Base-by-base conservation (phyloP, 495 filamentous ascomycete genomes). In the Cladorrhinum samala region DNA sequence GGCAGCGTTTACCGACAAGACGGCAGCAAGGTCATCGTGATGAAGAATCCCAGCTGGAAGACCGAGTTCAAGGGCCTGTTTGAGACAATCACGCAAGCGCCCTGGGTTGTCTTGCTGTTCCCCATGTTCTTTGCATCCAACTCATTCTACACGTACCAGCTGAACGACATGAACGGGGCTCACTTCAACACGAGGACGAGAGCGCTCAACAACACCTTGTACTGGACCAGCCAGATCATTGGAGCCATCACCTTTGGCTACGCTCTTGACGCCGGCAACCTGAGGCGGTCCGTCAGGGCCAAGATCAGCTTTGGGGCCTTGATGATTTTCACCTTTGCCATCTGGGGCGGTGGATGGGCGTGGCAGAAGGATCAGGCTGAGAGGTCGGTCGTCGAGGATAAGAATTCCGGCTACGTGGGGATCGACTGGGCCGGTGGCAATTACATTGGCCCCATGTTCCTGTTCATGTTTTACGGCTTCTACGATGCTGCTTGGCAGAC, bases 401-500 rank as follows among this genome's bases (percentile, higher is more conserved):
- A 66, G 19, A 72, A 65, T 24, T 57, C 68, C 2, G 6, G 4
- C 1, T 52, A 56, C 11, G 70, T 65, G 37, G 77, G 68, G 59
- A 46, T 68, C 14, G 88, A 94, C 70, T 92, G 85, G 80, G 77
- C 65, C 21, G 76, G 81, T 54, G 69, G 68, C 14, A 78, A 33
- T 30, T 96, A 84, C 69, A 70, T 88, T 40, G 90, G 87, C 0
- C 88, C 89, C 14, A 87, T 95, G 82, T 88, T 95, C 65, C 70
- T 96, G 53, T 95, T 92, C 74, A 87, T 97, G 59, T 93, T 91
- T 65, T 96, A 96, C 65, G 91, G 91, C 42, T 85, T 96, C 61
- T 92, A 85, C 57, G 91, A 96, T 63, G 87, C 91, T 25, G 79
- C 83, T 37, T 93, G 89, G 82, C 88, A 93, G 69, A 90, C 87